Base-by-base conservation (phyloP, 2,329 filamentous ascomycete species). In the Taxawa tesnikishii region DNA sequence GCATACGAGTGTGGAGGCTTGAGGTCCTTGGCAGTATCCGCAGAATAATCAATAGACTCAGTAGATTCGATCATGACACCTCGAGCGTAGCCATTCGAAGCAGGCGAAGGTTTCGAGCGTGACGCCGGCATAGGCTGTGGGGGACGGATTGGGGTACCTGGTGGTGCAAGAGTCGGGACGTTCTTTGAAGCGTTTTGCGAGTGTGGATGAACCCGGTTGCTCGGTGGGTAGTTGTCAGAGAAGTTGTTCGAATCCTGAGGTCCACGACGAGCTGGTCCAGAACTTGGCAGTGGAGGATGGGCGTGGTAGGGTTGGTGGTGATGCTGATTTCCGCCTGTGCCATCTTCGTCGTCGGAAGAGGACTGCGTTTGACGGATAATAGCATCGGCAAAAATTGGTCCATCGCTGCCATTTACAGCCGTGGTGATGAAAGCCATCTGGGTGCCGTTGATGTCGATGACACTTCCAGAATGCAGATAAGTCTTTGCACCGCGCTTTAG, bases 401-500 rank as follows among this genome's bases (percentile, higher is more conserved):
- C 75, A 44, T 81, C 71, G 82, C 68, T 49, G 80, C 85, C 46
- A 62, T 71, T 14, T 68, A 68, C 48, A 81, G 73, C 75, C 1
- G 90, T 88, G n/a, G 93, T 73, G 29, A 94, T 83, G 56, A 98
- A 98, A 67, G 96, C 88, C 90, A 98, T 98, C 62, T 98, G 88
- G 1, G 90, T 82, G 32, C 83, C 83, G 46, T 80, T 81, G 49
- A 96, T 83, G 50, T 94, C 85, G 36, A 98, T 78, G 26, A 96
- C 83, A 52, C 88, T 79, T 36, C 90, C 90, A 47, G 87, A 94
- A 26, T 75, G 73, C 15, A 98, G 68, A 17, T 73, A 62, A 19
- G 74, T 70, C 21, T 73, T 68, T 24, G 69, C 62, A 9, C 79
- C 79, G 31, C 77, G 68, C 47, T 80, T 81, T 34, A 92, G 60